A percentile compares a stretch with the other conserved stretches of the same genome.
Conservation (phyloP, 108 stramenopile species). For the Skeletonema menzelii region DNA sequence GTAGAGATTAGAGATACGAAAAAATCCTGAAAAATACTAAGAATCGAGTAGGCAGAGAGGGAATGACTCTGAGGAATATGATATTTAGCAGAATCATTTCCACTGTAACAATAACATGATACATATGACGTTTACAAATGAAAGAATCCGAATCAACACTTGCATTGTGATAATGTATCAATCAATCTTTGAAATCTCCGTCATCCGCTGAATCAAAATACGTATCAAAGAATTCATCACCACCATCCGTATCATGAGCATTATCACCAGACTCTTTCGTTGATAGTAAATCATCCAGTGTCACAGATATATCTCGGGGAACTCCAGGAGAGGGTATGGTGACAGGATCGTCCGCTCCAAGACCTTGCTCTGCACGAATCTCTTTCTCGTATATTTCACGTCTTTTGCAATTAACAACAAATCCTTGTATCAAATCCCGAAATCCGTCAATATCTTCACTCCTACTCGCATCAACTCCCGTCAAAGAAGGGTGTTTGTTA, state of each 20-base stretch:
- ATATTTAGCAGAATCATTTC: background rate
- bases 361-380: slow-evolving; percentile 25
- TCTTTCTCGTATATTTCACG: slow-evolving; percentile 40
- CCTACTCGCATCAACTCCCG: background rate
- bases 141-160: background rate
- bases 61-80: background rate
- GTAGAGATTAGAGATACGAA: background rate
- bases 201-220: slow-evolving; percentile 33
- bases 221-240: slow-evolving; percentile 6
- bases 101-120: background rate
- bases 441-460: slow-evolving; percentile 5
- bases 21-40: background rate
- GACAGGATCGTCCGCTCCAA: slow-evolving; percentile 20
- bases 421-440: slow-evolving; percentile 23
- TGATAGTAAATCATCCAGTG: slow-evolving; percentile 38
- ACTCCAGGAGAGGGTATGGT: slow-evolving; percentile 38
- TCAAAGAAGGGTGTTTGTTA: slow-evolving; percentile 31
- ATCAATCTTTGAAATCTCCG: background rate
- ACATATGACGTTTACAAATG: background rate
- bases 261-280: slow-evolving; percentile 12
- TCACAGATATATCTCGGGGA: slow-evolving; percentile 35
- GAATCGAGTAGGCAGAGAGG: background rate
- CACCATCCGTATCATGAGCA: background rate
- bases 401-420: slow-evolving; percentile 40
- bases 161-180: background rate